Base-by-base conservation (phyloP, 1,139 yeast species). In the Saccharomyces hybrid region DNA sequence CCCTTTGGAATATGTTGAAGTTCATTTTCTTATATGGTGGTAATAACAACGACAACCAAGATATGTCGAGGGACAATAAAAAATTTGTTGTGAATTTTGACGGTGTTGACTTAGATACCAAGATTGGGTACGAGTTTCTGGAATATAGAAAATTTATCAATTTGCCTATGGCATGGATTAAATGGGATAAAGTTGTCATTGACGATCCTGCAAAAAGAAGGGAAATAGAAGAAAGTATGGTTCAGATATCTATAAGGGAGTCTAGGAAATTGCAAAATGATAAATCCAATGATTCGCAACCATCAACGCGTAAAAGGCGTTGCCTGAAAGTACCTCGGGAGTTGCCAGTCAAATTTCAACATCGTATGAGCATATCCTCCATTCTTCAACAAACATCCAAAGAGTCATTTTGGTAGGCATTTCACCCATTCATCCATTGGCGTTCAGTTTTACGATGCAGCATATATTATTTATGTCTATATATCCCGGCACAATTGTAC, bases 121-220 rank as follows among this genome's bases (percentile, higher is more conserved):
- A 70, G 11, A 49, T 70, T 2, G 67, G 63, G 3, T 73, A 70
- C 50, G 72, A 73, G 46, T 61, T 56, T 2, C 75, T 72, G 26
- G 86, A 84, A 28, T 75, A 70, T 57, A 63, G 62, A 9, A 75
- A 75, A 58, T 83, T 84, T 60, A 66, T 72, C 55, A 70, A 74
- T 42, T 70, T 84, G 62, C 71, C 78, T 13, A 64, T 83, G 32
- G 71, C 71, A 51, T 84, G 86, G 79, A 63, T 84, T 3, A 70
- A 70, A 25, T 73, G 72, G 50, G 75, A 76, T n/a, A 74, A 69
- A 5, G 71, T 62, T 5, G 27, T 48, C 3, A 51, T 61, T n/a
- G 48, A 52, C 7, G 57, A 59, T 42, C 34, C 48, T 2, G 32
- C 41, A 8, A 27, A 48, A 29, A 50, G 48, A 46, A 25, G 46